Evolutionary conservation across 164 flowering plant genomes (phyloP).

Genomic region (Saururus chinensis): DNA sequence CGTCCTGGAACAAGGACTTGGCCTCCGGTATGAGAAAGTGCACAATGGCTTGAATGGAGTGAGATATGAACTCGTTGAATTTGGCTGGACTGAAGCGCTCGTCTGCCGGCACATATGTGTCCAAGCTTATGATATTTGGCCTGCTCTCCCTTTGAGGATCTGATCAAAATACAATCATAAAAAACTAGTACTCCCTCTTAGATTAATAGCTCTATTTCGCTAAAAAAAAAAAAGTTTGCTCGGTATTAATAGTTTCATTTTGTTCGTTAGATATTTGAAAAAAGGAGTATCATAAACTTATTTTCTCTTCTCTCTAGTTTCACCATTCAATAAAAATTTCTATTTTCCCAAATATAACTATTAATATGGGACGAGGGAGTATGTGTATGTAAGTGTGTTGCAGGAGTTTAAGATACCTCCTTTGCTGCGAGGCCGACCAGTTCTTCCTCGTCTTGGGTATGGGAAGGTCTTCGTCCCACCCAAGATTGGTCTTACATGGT

Average conservation of each 20-base stretch:
- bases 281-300: too few species aligned
- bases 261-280: too few species aligned
- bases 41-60: slow-evolving; percentile 30
- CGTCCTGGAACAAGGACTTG: slow-evolving; percentile 26
- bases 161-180: slow-evolving; percentile 3
- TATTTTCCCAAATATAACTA: too few species aligned
- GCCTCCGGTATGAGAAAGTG: slow-evolving; percentile 44
- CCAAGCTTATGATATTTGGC: slow-evolving; percentile 18
- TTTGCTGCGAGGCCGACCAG: slow-evolving; percentile 46
- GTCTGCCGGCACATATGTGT: slow-evolving; percentile 40
- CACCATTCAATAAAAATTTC: too few species aligned
- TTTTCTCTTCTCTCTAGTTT: too few species aligned
- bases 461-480: slow-evolving; percentile 72
- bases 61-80: slow-evolving; percentile 28
- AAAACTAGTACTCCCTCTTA: too few species aligned
- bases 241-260: too few species aligned
- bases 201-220: too few species aligned
- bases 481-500: slow-evolving; percentile 45
- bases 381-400: background rate
- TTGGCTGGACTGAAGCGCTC: slow-evolving; percentile 32
- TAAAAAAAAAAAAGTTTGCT: too few species aligned
- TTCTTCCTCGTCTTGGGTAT: slow-evolving; percentile 79
- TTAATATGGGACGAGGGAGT: too few species aligned
- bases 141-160: slow-evolving; percentile 29
- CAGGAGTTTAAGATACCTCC: slow-evolving; percentile 22